Evolutionary conservation across 108 stramenopile genomes (phyloP), one percentile per base, ranked within the genome.

Genomic region (Pinguiococcus pyrenoidosus): DNA sequence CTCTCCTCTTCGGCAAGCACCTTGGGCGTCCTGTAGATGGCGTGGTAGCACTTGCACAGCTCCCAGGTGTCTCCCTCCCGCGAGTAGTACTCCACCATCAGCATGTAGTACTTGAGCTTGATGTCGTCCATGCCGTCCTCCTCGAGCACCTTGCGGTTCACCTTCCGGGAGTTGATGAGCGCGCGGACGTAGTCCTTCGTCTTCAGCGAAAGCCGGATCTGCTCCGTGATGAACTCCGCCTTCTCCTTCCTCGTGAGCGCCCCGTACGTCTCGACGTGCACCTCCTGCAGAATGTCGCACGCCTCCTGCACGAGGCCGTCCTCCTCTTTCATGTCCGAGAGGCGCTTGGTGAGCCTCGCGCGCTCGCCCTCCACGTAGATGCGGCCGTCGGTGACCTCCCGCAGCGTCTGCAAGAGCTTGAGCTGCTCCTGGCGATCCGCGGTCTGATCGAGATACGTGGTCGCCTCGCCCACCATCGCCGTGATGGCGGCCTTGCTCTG

Each of bases 241-340:
- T 99, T 99, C 70, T 99, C 93, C 27, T 82, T 66, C 68, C 88
- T 92, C 42, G 80, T 82, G 27, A 99, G 66, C 12, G 84, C 77
- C 25, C 92, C 97, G 56, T 92, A 94, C 4, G 97, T 99, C 75
- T 99, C 97, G 1, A 96, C 97, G 47, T 92, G 87, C 27, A 94
- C 93, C 57, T 96, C 93, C 56, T 96, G 93, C 44, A 99, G 66
- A 8, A 88, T 75, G 32, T 82, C 76, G 14, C 85, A 83, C 1
- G 97, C 93, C 6, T 44, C 72, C 35, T 68, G 70, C 32, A 92
- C 64, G 41, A 86, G 73, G 7, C 89, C 91, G 18, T 71, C 78
- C 47, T 25, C 44, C 56, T 75, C 76, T 51, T 69, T 90, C 75
- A 76, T 81, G 39, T 59, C 12, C 12, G 88, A 82, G 44, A 88